Percentiles rank a stretch among this genome's conserved stretches.
These are phyloP conservation scores for Fusarium illudens DNA, from an alignment of 2,329 filamentous ascomycete genomes.

Conservation along the genomic window DNA sequence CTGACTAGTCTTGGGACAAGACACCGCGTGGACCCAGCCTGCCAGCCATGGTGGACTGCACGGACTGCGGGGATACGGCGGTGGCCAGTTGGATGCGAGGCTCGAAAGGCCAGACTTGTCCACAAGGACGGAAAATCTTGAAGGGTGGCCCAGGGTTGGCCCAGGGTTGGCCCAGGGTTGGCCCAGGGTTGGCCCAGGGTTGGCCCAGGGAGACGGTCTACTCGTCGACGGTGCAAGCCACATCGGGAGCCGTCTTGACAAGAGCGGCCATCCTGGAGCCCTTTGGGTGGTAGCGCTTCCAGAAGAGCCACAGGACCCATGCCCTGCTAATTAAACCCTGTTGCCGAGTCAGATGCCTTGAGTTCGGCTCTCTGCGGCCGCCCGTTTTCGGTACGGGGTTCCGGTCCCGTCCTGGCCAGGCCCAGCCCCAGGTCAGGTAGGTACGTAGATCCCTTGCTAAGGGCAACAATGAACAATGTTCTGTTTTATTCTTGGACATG, in stretches of 20 bases:
- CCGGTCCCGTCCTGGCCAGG: constrained; percentile 19
- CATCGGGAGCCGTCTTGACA: constrained; percentile 34
- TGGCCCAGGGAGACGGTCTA: background rate
- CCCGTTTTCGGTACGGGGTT: constrained; percentile 29
- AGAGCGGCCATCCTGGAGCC: constrained; percentile 16
- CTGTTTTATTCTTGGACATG: constrained; percentile 16
- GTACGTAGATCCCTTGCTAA: constrained; percentile 28
- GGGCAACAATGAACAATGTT: background rate
- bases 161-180: constrained; percentile 18
- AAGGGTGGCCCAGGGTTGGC: constrained; percentile 22
- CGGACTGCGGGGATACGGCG: constrained; percentile 35
- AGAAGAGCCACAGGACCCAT: constrained; percentile 30
- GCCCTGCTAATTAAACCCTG: constrained; percentile 39
- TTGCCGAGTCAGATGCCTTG: constrained; percentile 38
- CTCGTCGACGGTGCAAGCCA: constrained; percentile 35
- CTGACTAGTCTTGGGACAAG: constrained; percentile 42
- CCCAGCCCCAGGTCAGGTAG: constrained; percentile 9
- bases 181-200: constrained; percentile 22
- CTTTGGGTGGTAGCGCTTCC: constrained; percentile 32
- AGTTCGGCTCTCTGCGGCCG: constrained; percentile 32
- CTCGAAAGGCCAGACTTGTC: constrained; percentile 22
- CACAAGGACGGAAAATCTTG: constrained; percentile 40
- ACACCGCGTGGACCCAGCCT: constrained; percentile 30
- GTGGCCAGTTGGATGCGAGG: constrained; percentile 38
- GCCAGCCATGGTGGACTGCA: constrained; percentile 34